Evolutionary conservation across 2,329 filamentous ascomycete genomes (phyloP).

Genomic region (Rasamsonia emersonii): DNA sequence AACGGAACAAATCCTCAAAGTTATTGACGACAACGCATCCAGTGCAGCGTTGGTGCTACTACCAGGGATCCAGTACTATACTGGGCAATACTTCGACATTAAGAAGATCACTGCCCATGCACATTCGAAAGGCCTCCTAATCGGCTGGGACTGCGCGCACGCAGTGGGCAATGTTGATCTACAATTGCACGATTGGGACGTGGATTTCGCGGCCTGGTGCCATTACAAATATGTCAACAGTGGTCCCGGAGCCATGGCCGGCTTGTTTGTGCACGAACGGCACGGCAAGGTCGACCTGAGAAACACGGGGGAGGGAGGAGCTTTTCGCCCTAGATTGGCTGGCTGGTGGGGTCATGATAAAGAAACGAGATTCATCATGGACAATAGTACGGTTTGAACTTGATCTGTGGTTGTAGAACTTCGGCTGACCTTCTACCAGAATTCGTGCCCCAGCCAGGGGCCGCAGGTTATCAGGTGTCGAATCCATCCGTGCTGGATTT

Average conservation of each 20-base stretch:
- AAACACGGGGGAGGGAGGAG: conserved; percentile 29
- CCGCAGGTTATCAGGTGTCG: conserved; percentile 73
- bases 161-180: conserved; percentile 77
- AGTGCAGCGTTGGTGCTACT: conserved; percentile 69
- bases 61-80: conserved; percentile 87
- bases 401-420: not conserved
- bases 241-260: conserved; percentile 73
- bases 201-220: conserved; percentile 89
- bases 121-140: conserved; percentile 58
- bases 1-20: conserved; percentile 61
- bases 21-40: conserved; percentile 66
- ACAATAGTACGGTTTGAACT: conserved; percentile 45
- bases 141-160: conserved; percentile 86
- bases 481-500: conserved; percentile 76
- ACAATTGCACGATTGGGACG: conserved; percentile 74
- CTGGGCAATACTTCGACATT: conserved; percentile 81
- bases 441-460: conserved; percentile 69
- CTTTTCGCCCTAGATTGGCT: conserved; percentile 58
- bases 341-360: conserved; percentile 89
- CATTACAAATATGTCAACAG: conserved; percentile 92
- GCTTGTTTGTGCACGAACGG: conserved; percentile 68
- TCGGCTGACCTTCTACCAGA: conserved; percentile 21
- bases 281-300: conserved; percentile 46
- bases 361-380: conserved; percentile 69
- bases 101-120: conserved; percentile 69